Evolutionary conservation across 2,329 filamentous ascomycete species (phyloP), one percentile per base, ranked within the genome.

Genomic region (Scytalidium lignicola): DNA sequence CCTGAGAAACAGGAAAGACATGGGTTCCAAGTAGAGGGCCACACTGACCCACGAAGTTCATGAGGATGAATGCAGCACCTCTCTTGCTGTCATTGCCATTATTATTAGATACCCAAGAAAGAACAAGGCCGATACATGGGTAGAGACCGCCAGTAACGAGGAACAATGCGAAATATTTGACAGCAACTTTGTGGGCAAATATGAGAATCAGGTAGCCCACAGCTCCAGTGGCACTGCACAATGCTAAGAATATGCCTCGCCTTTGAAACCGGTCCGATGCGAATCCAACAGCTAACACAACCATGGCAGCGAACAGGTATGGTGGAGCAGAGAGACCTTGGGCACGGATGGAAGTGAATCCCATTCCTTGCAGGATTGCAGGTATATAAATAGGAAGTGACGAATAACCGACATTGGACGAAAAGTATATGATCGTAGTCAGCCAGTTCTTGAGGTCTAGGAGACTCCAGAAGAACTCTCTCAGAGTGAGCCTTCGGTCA

Each of bases 351-450:
- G 60, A 59, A 0, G 61, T 65, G 47, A 68, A 71, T 3, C 70
- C 70, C 64, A 73, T 66, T 20, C 66, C 63, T 21, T 63, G 28
- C 9, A 72, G 55, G 41, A 73, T 71, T 5, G 69, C 71, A 1
- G 70, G 70, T 37, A 37, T 37, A 17, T 37, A 37, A 37, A 37
- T 37, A 8, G 32, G 32, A 37, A 37, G 32, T 2, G 76, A 80
- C 4, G 78, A 77, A 63, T 82, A 86, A 41, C 80, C 82, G 50
- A 85, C 79, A 63, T 79, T 80, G 67, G 74, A 75, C 58, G 69
- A 74, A 57, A 78, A 80, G 60, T 78, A 79, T 71, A 79, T 78
- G 43, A 73, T 58, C 18, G 22, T 29, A 12, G 20, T 44, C n/a
- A 44, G 18, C 20, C 17, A 44, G 40, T 49, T 28, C 58, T 75